Conservation (phyloP, 2,329 filamentous ascomycete species). For the Cladosporium sp. region DNA sequence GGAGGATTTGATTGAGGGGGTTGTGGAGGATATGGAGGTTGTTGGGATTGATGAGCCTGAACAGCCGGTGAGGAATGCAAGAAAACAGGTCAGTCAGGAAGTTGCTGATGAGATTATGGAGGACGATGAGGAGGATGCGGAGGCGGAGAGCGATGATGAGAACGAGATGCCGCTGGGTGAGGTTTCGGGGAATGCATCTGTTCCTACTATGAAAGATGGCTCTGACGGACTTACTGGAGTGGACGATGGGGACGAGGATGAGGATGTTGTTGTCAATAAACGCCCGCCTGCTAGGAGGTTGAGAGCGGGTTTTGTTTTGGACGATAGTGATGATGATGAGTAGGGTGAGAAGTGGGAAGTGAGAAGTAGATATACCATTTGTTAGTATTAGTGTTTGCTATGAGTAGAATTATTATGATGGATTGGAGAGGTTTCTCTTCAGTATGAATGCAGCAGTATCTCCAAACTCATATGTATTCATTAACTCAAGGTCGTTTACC, state of each 20-base stretch:
- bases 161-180: constrained; percentile 3
- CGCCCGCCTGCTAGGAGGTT: constrained; percentile 30
- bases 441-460: too few relatives aligned
- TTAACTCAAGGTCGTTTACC: too few relatives aligned
- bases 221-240: not conserved
- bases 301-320: constrained; percentile 41
- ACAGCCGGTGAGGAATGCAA: not conserved
- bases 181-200: constrained; percentile 18
- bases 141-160: constrained; percentile 11
- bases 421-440: too few relatives aligned
- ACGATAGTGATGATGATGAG: constrained; percentile 32
- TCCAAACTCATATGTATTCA: too few relatives aligned
- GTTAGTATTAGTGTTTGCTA: too few relatives aligned
- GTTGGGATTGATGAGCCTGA: not conserved
- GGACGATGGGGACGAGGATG: constrained; percentile 37
- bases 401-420: too few relatives aligned
- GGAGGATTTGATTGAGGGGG: constrained; percentile 16
- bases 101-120: not conserved
- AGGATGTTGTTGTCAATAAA: constrained; percentile 32
- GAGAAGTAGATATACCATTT: too few relatives aligned
- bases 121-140: constrained; percentile 14
- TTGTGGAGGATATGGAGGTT: constrained; percentile 15
- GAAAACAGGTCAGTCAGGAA: not conserved
- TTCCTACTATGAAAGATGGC: constrained; percentile 15
- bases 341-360: too few relatives aligned